phyloP scores from a whole-genome alignment of 2,329 filamentous ascomycete genomes.

The Sporothrix schenckii region DNA sequence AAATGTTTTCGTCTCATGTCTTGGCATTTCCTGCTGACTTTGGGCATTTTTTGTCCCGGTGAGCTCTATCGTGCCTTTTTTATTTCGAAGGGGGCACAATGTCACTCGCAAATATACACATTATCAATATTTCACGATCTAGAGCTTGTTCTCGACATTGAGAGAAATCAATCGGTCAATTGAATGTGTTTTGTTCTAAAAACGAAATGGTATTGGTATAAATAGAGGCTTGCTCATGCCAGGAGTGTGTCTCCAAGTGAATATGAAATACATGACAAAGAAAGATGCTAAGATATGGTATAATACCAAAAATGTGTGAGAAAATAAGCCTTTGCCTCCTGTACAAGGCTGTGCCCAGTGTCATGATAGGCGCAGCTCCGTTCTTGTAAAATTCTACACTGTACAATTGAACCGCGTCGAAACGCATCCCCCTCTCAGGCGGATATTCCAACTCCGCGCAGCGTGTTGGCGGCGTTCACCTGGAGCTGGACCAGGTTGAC shows the following conservation, averaged over 20 bases:
- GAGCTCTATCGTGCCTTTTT: background rate
- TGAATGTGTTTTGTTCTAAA: background rate
- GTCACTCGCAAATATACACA: background rate
- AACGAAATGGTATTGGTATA: slow-evolving; percentile 15
- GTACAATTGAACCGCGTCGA: background rate
- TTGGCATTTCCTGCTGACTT: slow-evolving; percentile 14
- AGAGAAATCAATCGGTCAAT: background rate
- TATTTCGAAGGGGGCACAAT: background rate
- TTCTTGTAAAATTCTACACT: background rate
- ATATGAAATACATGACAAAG: slow-evolving; percentile 6
- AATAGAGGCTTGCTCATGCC: slow-evolving; percentile 21
- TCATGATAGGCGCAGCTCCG: background rate
- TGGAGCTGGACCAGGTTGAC: slow-evolving; percentile 54
- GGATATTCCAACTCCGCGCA: slow-evolving; percentile 24
- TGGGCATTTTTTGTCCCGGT: background rate
- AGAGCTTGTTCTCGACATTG: background rate
- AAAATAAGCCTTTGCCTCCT: background rate
- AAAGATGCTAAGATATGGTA: background rate
- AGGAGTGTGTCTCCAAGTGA: slow-evolving; percentile 17
- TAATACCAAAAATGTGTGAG: background rate
- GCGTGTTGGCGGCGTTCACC: slow-evolving; percentile 27
- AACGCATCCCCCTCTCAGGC: background rate
- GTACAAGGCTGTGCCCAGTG: background rate
- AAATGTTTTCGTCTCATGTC: slow-evolving; percentile 18
- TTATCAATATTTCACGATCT: background rate